phyloP scores from a whole-genome alignment of 331 rosid species.

The Phaseolus coccineus region DNA sequence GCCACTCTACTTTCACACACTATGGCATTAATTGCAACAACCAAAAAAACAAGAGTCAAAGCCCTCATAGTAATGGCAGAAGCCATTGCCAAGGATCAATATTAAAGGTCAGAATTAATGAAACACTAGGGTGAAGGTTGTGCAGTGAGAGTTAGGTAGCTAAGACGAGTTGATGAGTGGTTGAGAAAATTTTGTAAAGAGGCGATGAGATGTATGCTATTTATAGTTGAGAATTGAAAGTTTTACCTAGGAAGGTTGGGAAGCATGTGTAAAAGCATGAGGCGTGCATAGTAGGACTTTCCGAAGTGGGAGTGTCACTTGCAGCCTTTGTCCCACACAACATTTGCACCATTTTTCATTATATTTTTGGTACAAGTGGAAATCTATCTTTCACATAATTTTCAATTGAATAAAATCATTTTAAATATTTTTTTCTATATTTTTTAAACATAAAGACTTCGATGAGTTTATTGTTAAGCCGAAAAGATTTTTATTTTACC shows the following conservation, averaged over 20 bases:
- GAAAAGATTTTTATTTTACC: too few species aligned
- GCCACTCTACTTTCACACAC: slow-evolving; percentile 60
- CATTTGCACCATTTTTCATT: background rate
- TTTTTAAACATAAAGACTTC: too few species aligned
- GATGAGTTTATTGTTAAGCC: too few species aligned
- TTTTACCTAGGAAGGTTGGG: slow-evolving; percentile 1
- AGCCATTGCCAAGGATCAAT: slow-evolving; percentile 38
- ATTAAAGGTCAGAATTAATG: background rate
- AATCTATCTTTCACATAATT: background rate
- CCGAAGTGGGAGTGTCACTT: slow-evolving; percentile 46
- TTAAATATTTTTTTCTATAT: too few species aligned
- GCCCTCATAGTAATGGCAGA: slow-evolving; percentile 18
- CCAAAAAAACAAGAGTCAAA: slow-evolving; percentile 48
- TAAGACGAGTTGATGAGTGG: background rate
- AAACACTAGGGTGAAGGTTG: background rate
- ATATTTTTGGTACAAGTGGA: background rate
- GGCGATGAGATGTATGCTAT: slow-evolving; percentile 38
- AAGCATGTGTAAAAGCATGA: slow-evolving; percentile 40
- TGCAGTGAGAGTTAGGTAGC: background rate
- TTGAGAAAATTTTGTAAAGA: background rate
- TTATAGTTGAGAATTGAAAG: slow-evolving; percentile 32
- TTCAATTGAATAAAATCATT: background rate
- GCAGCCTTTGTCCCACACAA: background rate
- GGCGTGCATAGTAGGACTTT: slow-evolving; percentile 32
- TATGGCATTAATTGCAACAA: slow-evolving; percentile 42